Evolutionary conservation across 257 asterid species (phyloP).

Genomic region (Fraxinus quadrangulata): DNA sequence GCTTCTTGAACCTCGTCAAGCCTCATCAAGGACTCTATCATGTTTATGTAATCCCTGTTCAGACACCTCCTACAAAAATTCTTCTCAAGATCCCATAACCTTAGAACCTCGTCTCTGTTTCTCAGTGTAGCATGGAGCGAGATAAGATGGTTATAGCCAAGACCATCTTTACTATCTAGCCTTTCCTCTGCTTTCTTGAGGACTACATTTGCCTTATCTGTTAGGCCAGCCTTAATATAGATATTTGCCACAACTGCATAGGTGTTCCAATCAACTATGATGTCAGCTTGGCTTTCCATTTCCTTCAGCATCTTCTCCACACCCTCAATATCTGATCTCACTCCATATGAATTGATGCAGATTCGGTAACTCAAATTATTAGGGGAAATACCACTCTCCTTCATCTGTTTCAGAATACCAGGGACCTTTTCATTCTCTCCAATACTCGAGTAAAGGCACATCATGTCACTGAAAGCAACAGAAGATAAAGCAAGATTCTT

Average conservation of each 20-base stretch:
- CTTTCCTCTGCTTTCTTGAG: conserved; percentile 65
- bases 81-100: conserved; percentile 66
- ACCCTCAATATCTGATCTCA: conserved; percentile 63
- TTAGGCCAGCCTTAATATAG: conserved; percentile 56
- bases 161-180: conserved; percentile 52
- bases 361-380: conserved; percentile 75
- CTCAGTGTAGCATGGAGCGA: conserved; percentile 67
- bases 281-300: conserved; percentile 58
- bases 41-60: conserved; percentile 62
- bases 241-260: conserved; percentile 67
- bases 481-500: conserved; percentile 55
- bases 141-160: conserved; percentile 69
- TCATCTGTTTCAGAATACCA: conserved; percentile 54
- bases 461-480: conserved; percentile 63
- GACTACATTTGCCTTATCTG: conserved; percentile 49
- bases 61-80: conserved; percentile 48
- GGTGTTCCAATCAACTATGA: conserved; percentile 74
- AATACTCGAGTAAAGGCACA: conserved; percentile 57
- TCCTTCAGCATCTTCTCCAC: conserved; percentile 62
- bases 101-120: conserved; percentile 55
- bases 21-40: conserved; percentile 65
- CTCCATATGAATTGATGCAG: conserved; percentile 76
- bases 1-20: conserved; percentile 69
- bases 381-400: conserved; percentile 51
- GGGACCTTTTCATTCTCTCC: conserved; percentile 58